Conservation (phyloP, 2,329 filamentous ascomycete species). For the Hypoxylon sp. region DNA sequence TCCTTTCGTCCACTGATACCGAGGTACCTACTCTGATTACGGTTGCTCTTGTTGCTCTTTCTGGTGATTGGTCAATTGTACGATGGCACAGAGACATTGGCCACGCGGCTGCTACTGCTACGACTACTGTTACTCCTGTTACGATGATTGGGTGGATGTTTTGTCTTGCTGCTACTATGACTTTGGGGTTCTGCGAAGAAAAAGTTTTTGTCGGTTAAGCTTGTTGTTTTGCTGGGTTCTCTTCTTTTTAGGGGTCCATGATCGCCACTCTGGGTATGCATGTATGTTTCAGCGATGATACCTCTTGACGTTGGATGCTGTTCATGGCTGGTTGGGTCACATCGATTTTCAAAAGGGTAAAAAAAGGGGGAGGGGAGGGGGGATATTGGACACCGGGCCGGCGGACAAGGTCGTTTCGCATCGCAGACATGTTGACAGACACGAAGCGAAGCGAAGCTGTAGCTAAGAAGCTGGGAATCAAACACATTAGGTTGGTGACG, state of each 20-base stretch:
- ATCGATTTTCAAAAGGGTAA: conserved; percentile 30
- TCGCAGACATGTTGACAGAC: not conserved
- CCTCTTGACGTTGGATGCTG: conserved; percentile 44
- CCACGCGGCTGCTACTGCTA: conserved; percentile 34
- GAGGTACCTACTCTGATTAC: conserved; percentile 12
- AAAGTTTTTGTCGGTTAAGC: conserved; percentile 12
- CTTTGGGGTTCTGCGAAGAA: conserved; percentile 19
- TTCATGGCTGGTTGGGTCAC: conserved; percentile 36
- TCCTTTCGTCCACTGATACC: conserved; percentile 58
- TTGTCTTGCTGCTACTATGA: conserved; percentile 2
- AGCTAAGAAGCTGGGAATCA: too few relatives aligned
- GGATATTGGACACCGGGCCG: conserved; percentile 27
- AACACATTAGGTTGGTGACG: too few relatives aligned
- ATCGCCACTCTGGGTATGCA: conserved; percentile 34
- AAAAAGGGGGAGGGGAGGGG: conserved; percentile 17
- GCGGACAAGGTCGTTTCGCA: conserved; percentile 32
- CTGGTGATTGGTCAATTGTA: conserved; percentile 28
- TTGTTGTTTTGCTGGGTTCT: not conserved
- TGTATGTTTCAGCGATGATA: conserved; percentile 46
- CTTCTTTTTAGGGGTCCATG: conserved; percentile 41
- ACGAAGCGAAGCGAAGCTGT: too few relatives aligned
- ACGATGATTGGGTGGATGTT: conserved; percentile 31
- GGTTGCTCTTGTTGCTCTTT: not conserved
- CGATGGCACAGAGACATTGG: conserved; percentile 33
- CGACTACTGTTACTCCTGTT: conserved; percentile 18